Conservation (phyloP, 1,284 basidiomycete genomes). For the Bjerkandera adusta region DNA sequence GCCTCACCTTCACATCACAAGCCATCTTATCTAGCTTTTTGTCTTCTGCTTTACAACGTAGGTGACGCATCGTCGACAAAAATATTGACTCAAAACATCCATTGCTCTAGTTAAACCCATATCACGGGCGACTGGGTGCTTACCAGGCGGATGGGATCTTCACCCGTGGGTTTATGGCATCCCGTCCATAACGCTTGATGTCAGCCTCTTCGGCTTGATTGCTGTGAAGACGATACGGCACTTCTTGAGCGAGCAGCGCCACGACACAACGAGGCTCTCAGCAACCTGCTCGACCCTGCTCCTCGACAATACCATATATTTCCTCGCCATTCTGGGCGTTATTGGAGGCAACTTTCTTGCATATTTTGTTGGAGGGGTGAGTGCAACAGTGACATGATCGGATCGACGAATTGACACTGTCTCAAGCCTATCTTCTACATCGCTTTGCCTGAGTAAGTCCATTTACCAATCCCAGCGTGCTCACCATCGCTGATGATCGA, state of each 20-base stretch:
- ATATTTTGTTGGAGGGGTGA: conserved; percentile 4
- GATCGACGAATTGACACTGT: neutral
- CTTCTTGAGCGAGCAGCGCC: too few relatives aligned
- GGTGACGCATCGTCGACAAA: neutral
- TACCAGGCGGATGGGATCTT: conserved; percentile 9
- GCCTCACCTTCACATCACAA: neutral
- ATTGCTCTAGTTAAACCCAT: conserved; percentile 3
- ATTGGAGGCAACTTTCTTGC: conserved; percentile 5
- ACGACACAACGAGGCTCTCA: too few relatives aligned
- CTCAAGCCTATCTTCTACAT: conserved; percentile 6
- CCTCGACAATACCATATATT: conserved; percentile 9
- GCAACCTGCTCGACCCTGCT: too few relatives aligned
- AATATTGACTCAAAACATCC: neutral
- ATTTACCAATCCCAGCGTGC: neutral
- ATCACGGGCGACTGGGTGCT: conserved; percentile 5
- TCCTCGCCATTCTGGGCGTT: conserved; percentile 3
- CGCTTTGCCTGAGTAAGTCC: conserved; percentile 10
- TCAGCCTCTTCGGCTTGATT: conserved; percentile 6
- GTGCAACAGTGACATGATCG: neutral
- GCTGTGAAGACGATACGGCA: neutral
- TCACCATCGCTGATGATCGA: neutral
- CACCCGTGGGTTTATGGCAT: conserved; percentile 13
- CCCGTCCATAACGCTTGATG: conserved; percentile 7
- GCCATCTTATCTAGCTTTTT: conserved; percentile 4
- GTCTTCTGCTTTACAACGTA: neutral